Evolutionary conservation across 148 eudicot species (phyloP), one percentile per base, ranked within the genome.

Genomic region (Camellia granthamiana): DNA sequence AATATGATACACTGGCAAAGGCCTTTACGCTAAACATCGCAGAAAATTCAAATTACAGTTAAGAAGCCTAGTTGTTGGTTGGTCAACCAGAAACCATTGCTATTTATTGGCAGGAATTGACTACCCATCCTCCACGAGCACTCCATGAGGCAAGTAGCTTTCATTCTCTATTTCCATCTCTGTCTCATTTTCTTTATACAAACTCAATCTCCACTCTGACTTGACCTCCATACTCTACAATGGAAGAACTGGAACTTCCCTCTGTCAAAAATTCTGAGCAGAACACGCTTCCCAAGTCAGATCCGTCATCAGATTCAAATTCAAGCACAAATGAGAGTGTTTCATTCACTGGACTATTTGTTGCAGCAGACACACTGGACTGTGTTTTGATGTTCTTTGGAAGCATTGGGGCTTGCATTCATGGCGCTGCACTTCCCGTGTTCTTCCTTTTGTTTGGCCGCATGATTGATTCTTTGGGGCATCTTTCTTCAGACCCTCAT

Each of bases 401-500:
- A 61, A 82, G 92, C 84, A 23, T 90, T 73, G 94, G 91, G 64
- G 90, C 97, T 4, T 85, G 89, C 81, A 44, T 89, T 51, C 97
- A 92, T 72, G 94, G 97, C 42, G 88, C 94, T 82, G 87, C 88
- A 5, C 85, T 91, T 76, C 94, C 97, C 41, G 84, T 87, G 6
- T 91, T 92, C 85, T 92, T 91, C 77, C 11, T 92, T 61, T 81
- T 92, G 58, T 91, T 92, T 63, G 97, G 97, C 6, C 84, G 84
- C 66, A 84, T 92, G 88, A 87, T 92, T 67, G 89, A 92, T 81
- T 89, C 94, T 30, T 80, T 92, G 42, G 97, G 94, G 4, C 86
- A 81, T 44, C 75, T 89, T 5, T 87, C 92, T 52, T 77, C 84
- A 0, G 85, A 92, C 80, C 90, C 94, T 76, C 85, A 81, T 59